phyloP scores from a whole-genome alignment of 2,329 filamentous ascomycete genomes.

The Aspergillus melleus region DNA sequence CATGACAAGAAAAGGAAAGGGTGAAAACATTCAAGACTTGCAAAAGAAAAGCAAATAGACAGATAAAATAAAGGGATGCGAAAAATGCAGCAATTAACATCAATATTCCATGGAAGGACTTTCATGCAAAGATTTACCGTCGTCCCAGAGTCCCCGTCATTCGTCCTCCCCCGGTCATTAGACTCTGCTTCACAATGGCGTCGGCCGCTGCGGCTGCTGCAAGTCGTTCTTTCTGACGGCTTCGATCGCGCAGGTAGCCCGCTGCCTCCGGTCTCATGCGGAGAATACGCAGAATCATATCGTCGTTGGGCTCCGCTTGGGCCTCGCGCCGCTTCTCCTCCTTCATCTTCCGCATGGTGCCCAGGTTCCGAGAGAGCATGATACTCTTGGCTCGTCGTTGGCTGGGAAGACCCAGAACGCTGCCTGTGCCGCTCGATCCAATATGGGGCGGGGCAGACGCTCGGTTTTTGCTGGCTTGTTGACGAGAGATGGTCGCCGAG shows the following conservation, averaged over 20 bases:
- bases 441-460: constrained; percentile 66
- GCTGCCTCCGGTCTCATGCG: constrained; percentile 92
- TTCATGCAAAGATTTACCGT: constrained; percentile 19
- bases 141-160: constrained; percentile 49
- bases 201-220: constrained; percentile 88
- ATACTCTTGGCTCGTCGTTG: constrained; percentile 66
- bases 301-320: constrained; percentile 93
- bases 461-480: constrained; percentile 68
- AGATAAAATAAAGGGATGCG: constrained; percentile 2
- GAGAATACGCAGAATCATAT: constrained; percentile 94
- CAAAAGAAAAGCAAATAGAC: constrained; percentile 1
- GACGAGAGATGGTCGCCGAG: constrained; percentile 75
- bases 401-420: constrained; percentile 50
- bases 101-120: neutral
- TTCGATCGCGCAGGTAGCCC: constrained; percentile 83
- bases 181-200: constrained; percentile 90
- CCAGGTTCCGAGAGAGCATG: constrained; percentile 90
- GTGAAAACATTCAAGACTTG: no score
- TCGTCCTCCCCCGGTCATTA: constrained; percentile 60
- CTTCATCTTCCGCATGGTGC: constrained; percentile 94
- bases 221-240: constrained; percentile 89
- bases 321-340: constrained; percentile 94
- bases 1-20: neutral
- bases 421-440: constrained; percentile 38
- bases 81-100: constrained; percentile 9